Percentiles rank a stretch among this genome's conserved stretches.
phyloP scores from a whole-genome alignment of 306 rosid species.

The Adenanthera pavonina region DNA sequence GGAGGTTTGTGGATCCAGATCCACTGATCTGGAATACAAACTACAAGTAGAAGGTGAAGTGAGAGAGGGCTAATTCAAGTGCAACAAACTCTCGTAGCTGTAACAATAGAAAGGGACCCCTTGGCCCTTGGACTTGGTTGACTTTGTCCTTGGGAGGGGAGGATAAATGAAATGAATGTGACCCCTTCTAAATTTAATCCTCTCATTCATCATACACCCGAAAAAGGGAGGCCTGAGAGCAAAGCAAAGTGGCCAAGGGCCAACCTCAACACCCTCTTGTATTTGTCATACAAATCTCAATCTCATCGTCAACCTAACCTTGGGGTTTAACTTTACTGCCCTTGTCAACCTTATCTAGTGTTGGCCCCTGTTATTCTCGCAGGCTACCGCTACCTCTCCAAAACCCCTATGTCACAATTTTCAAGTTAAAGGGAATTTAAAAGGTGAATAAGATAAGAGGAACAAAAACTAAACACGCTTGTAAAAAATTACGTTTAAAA shows the following conservation, averaged over 20 bases:
- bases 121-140: too few relatives aligned
- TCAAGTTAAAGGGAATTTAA: neutral
- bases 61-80: too few relatives aligned
- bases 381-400: neutral
- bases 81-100: too few relatives aligned
- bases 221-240: neutral
- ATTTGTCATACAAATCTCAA: neutral
- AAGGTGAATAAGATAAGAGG: neutral
- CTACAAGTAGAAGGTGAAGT: too few relatives aligned
- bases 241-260: neutral
- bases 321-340: too few relatives aligned
- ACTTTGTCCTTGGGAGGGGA: constrained; percentile 26
- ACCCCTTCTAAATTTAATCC: neutral
- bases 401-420: neutral
- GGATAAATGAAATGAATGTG: constrained; percentile 19
- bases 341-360: neutral
- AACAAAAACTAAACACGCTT: neutral
- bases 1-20: too few relatives aligned
- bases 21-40: too few relatives aligned
- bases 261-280: neutral
- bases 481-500: neutral
- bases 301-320: too few relatives aligned
- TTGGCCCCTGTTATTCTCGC: neutral
- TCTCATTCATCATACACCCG: neutral
- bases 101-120: too few relatives aligned